Evolutionary conservation across 2,329 filamentous ascomycete genomes (phyloP), one percentile per base, ranked within the genome.

Genomic region (Hysterium pulicare): DNA sequence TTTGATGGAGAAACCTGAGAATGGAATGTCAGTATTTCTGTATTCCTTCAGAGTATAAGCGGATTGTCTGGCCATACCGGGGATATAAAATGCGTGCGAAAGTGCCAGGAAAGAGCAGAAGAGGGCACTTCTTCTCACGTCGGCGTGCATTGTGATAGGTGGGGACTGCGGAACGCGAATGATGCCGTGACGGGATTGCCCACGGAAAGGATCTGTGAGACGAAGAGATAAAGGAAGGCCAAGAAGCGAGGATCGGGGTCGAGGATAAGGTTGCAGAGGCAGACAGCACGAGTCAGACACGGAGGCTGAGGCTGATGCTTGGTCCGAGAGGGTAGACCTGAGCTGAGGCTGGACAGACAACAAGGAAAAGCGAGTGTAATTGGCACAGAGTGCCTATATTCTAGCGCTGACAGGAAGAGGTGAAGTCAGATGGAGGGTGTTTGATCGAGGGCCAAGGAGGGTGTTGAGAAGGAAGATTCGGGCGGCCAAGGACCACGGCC

Each of bases 41-140:
- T 13, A 7, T 28, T 28, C 24, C 13, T 28, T 28, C 7, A 28
- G 24, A 13, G 8, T 28, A 13, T 8, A 13, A 13, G 7, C 13
- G 24, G 24, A 28, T 7, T 7, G 24, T 7, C 13, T 33, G 35
- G 5, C 30, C 54, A 57, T 77, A 91, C 88, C 88, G 57, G 89
- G 89, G 55, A 95, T 86, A 66, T 94, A 95, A 66, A 94, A 94
- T 28, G 84, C 86, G 40, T 82, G 72, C 15, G 72, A 70, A 44
- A 73, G 71, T 23, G 75, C 44, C 17, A 56, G 36, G 17, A 59
- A 37, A 9, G 45, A 46, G 50, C 49, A 54, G 32, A 50, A 16
- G 3, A 50, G 16, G 13, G 35, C 38, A 32, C 39, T 33, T 17
- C 46, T 41, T 40, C 49, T 41, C 17, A 50, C 40, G 22, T 49